Evolutionary conservation across 164 flowering plant species (phyloP), one percentile per base, ranked within the genome.

Genomic region (Platanus orientalis): DNA sequence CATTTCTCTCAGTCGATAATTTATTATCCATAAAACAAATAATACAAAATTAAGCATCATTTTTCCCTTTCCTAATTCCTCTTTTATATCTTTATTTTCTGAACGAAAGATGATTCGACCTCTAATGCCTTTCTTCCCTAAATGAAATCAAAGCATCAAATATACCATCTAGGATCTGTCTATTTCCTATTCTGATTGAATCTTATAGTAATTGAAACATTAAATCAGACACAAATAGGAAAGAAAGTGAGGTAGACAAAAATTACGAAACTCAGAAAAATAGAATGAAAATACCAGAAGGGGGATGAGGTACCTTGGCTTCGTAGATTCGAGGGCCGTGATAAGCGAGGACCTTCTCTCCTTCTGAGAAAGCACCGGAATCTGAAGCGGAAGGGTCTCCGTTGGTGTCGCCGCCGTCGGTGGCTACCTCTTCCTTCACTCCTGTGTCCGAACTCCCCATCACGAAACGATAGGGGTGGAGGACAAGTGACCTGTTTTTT

Each of bases 301-400:
- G 42, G 44, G 6, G 50, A 26, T 9, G 30, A 34, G 4, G n/a
- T 60, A 73, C 98, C 92, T 89, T 90, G 77, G 98, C 95, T 78
- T 86, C 87, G 80, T 89, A 92, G 76, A 92, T 78, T 72, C 86
- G 80, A 69, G 95, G 95, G 36, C 95, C 98, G 70, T 89, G 96
- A 52, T 78, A 88, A 59, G 96, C 96, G 40, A 92, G 87, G 61
- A 90, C 95, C 60, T 80, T 85, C 79, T 92, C 96, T 42, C 98
- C 96, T 68, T 85, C 93, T 20, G 83, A 57, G 79, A 75, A 92
- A n/a, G 71, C 62, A 57, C 71, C 51, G 50, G 81, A 60, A 29
- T 76, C 72, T 48, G 92, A 69, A 0, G 78, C 80, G 14, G 83
- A 71, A 25, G 72, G 52, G 51, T 76, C 71, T 45, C 64, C 81